Evolutionary conservation across 139 green algal genomes (phyloP).

Genomic region (Pseudopediastrum boryanum): DNA sequence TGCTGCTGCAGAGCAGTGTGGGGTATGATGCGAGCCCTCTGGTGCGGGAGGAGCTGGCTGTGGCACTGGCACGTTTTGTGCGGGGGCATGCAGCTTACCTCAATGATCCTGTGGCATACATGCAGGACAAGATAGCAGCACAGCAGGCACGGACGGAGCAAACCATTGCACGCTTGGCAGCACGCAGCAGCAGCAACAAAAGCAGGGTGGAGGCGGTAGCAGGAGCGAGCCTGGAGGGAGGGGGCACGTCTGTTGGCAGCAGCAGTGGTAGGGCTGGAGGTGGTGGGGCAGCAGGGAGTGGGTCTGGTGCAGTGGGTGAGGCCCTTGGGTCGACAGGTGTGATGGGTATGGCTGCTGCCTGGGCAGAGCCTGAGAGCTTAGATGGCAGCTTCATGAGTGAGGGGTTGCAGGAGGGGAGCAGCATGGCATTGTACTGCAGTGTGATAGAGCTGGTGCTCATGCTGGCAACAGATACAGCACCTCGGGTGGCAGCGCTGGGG

Average conservation of each 20-base stretch:
- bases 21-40: constrained; percentile 75
- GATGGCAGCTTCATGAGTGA: no score
- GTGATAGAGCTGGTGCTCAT: constrained; percentile 72
- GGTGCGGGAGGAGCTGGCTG: constrained; percentile 81
- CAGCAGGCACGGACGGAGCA: no score
- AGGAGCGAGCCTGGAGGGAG: constrained; percentile 5
- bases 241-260: background rate
- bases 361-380: constrained; percentile 3
- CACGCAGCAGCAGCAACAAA: constrained; percentile 30
- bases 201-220: background rate
- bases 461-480: constrained; percentile 71
- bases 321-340: background rate
- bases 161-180: no score
- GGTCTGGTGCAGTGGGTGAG: background rate
- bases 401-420: constrained; percentile 38
- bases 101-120: constrained; percentile 6
- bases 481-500: constrained; percentile 61
- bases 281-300: background rate
- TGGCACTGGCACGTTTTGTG: constrained; percentile 73
- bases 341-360: background rate
- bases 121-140: constrained; percentile 29
- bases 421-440: constrained; percentile 28
- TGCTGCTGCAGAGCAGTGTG: constrained; percentile 17
- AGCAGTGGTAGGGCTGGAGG: constrained; percentile 22
- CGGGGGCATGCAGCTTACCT: constrained; percentile 52